Evolutionary conservation across 1,139 yeast genomes (phyloP).

Genomic region (Spencermartinsiella ligniputridi): DNA sequence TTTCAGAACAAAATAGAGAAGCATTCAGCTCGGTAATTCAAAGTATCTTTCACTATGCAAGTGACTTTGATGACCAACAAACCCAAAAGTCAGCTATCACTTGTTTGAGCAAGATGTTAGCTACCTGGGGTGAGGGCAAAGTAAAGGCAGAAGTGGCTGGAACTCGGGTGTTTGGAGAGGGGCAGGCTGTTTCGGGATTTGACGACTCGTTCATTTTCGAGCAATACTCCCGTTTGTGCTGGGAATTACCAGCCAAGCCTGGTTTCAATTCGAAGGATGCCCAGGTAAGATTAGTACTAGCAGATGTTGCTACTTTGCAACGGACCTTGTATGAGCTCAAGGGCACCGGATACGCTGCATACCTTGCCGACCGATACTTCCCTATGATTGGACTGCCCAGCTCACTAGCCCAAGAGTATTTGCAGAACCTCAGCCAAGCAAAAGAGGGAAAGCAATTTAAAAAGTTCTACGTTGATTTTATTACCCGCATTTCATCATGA

Average conservation of each 20-base stretch:
- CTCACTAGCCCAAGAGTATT: slow-evolving; percentile 26
- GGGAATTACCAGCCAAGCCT: slow-evolving; percentile 76
- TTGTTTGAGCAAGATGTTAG: slow-evolving; percentile 63
- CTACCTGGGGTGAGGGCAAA: slow-evolving; percentile 63
- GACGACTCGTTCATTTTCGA: slow-evolving; percentile 60
- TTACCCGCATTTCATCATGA: slow-evolving; percentile 15
- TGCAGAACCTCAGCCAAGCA: slow-evolving; percentile 22
- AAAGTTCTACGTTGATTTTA: slow-evolving; percentile 25
- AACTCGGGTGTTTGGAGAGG: slow-evolving; percentile 49
- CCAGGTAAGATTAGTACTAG: slow-evolving; percentile 65
- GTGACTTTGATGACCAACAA: slow-evolving; percentile 48
- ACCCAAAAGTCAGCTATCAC: slow-evolving; percentile 67
- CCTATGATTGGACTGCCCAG: slow-evolving; percentile 31
- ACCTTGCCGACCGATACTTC: slow-evolving; percentile 25
- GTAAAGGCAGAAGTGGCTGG: slow-evolving; percentile 45
- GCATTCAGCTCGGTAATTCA: slow-evolving; percentile 62
- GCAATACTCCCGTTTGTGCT: slow-evolving; percentile 61
- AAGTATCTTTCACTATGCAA: slow-evolving; percentile 62
- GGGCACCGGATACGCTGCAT: slow-evolving; percentile 29
- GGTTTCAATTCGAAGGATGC: slow-evolving; percentile 72
- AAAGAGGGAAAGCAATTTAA: slow-evolving; percentile 28
- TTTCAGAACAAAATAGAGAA: slow-evolving; percentile 58
- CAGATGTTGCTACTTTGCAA: slow-evolving; percentile 69
- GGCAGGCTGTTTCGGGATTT: slow-evolving; percentile 61
- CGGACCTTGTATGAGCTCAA: slow-evolving; percentile 49